These are phyloP conservation scores for Hypoxylon sp. DNA, from an alignment of 2,329 filamentous ascomycete genomes.

Conservation along the genomic window DNA sequence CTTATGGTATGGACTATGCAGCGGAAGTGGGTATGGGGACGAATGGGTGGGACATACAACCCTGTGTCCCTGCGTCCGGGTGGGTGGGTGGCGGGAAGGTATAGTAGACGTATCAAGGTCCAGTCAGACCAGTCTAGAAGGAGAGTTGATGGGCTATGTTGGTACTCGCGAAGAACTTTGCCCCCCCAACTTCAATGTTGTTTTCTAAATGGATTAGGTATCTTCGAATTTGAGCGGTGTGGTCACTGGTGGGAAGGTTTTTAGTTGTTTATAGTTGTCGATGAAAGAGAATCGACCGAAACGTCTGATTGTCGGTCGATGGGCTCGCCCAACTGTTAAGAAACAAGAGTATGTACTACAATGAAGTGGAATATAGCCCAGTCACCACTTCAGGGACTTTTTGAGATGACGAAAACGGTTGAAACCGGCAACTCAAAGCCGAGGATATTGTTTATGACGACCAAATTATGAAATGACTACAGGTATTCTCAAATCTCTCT, in stretches of 20 bases:
- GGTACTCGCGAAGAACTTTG: conserved; percentile 31
- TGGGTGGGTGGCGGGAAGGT: conserved; percentile 39
- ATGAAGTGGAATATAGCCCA: conserved; percentile 18
- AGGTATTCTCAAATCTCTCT: conserved; percentile 14
- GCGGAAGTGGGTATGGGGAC: conserved; percentile 40
- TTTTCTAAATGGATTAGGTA: conserved; percentile 4
- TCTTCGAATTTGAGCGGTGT: conserved; percentile 32
- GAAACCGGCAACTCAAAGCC: conserved; percentile 22
- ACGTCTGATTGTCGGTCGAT: conserved; percentile 42
- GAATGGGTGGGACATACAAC: conserved; percentile 44
- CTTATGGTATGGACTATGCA: conserved; percentile 22
- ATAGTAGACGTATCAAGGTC: conserved; percentile 27
- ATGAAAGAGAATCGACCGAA: conserved; percentile 16
- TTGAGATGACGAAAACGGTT: conserved; percentile 24
- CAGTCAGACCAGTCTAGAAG: conserved; percentile 18
- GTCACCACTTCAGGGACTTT: conserved; percentile 16
- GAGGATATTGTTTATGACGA: conserved; percentile 29
- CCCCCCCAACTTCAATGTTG: conserved; percentile 19
- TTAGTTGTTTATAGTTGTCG: conserved; percentile 27
- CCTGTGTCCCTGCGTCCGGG: conserved; percentile 29
- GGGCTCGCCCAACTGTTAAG: conserved; percentile 35
- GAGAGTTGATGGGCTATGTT: conserved; percentile 13
- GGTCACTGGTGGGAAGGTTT: conserved; percentile 13
- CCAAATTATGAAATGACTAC: conserved; percentile 15
- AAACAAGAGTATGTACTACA: neutral